These are phyloP conservation scores for Trichoderma koningiopsis DNA, from an alignment of 2,329 filamentous ascomycete species.

Conservation along the genomic window DNA sequence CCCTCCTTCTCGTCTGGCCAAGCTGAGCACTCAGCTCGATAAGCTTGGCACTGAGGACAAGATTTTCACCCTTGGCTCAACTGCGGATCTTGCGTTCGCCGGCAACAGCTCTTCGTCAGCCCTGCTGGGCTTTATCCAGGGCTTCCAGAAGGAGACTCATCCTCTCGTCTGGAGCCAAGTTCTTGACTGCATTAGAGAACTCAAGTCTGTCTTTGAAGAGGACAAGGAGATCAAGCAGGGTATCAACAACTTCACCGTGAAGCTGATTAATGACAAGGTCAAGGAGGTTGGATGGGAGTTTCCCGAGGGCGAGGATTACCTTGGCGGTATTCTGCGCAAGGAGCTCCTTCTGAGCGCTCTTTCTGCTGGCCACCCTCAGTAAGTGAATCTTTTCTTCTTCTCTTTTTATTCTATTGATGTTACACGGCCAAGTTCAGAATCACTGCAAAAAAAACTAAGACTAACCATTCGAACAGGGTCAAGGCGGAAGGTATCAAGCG, in stretches of 20 bases:
- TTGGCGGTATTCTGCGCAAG: constrained; percentile 80
- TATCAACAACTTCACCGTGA: constrained; percentile 76
- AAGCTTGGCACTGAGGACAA: constrained; percentile 83
- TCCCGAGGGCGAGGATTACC: constrained; percentile 74
- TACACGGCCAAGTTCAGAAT: neutral
- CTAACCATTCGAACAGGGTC: constrained; percentile 48
- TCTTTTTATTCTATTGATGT: neutral
- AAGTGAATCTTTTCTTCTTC: constrained; percentile 38
- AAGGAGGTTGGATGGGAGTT: constrained; percentile 87
- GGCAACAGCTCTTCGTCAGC: constrained; percentile 81
- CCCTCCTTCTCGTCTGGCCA: constrained; percentile 77
- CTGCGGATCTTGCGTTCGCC: constrained; percentile 83
- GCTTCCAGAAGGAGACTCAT: constrained; percentile 79
- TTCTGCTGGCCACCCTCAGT: constrained; percentile 73
- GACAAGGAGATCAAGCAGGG: constrained; percentile 71
- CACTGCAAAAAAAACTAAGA: neutral
- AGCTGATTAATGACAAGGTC: constrained; percentile 73
- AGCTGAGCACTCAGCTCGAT: constrained; percentile 75
- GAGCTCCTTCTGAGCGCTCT: constrained; percentile 77
- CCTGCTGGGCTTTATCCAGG: constrained; percentile 79
- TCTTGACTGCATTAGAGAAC: constrained; percentile 70
- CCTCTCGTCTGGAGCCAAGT: constrained; percentile 90
- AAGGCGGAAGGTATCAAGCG: constrained; percentile 73
- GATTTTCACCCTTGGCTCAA: constrained; percentile 88
- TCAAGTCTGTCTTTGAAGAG: constrained; percentile 83